phyloP scores from a whole-genome alignment of 306 rosid genomes.

The Albizia julibrissin region DNA sequence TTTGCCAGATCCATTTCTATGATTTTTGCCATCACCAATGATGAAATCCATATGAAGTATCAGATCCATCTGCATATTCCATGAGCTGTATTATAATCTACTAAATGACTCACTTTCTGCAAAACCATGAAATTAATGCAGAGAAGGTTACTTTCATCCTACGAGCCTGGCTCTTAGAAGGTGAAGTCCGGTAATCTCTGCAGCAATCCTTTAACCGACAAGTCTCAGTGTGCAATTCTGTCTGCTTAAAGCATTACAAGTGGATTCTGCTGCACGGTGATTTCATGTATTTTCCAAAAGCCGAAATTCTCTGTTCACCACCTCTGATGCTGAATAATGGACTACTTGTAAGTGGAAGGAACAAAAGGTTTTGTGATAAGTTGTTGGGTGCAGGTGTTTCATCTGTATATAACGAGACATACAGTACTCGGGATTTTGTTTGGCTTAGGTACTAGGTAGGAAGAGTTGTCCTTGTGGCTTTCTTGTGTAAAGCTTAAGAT shows the following conservation, averaged over 20 bases:
- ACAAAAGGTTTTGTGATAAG: slow-evolving; percentile 30
- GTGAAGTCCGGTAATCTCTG: slow-evolving; percentile 36
- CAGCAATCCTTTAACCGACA: slow-evolving; percentile 36
- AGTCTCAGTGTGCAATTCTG: slow-evolving; percentile 57
- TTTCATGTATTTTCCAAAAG: not conserved
- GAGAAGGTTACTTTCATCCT: slow-evolving; percentile 65
- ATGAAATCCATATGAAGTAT: not conserved
- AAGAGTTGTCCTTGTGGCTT: slow-evolving; percentile 30
- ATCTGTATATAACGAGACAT: slow-evolving; percentile 17
- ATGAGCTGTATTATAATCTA: not conserved
- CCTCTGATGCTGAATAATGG: not conserved
- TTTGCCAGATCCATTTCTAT: not conserved
- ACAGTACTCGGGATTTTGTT: slow-evolving; percentile 29
- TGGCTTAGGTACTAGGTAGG: slow-evolving; percentile 38
- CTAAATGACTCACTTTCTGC: not conserved
- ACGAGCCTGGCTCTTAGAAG: slow-evolving; percentile 46
- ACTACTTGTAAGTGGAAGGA: slow-evolving; percentile 8
- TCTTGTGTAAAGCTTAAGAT: slow-evolving; percentile 25
- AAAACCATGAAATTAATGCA: slow-evolving; percentile 34
- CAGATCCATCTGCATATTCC: not conserved
- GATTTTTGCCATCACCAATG: not conserved
- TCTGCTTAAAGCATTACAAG: slow-evolving; percentile 49
- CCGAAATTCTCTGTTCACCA: not conserved
- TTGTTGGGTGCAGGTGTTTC: slow-evolving; percentile 28
- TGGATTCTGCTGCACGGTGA: slow-evolving; percentile 9